A percentile compares a stretch with the other conserved stretches of the same genome.
These are phyloP conservation scores for Cercospora berteroae DNA, from an alignment of 2,329 filamentous ascomycete species.

Conservation along the genomic window DNA sequence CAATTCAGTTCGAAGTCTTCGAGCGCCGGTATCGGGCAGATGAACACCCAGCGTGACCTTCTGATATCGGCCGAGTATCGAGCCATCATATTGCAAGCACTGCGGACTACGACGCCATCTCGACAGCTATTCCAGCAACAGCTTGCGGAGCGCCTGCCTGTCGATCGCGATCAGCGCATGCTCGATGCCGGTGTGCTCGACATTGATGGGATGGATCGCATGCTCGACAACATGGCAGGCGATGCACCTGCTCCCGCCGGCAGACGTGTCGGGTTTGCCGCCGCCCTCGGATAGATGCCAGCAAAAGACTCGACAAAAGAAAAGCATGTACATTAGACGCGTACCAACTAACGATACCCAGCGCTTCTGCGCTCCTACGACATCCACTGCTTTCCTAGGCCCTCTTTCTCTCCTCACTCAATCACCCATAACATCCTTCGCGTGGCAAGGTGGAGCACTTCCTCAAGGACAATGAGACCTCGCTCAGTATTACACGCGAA, in stretches of 20 bases:
- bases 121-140: slow-evolving; percentile 36
- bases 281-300: slow-evolving; percentile 2
- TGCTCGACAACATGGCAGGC: slow-evolving; percentile 42
- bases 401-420: not conserved
- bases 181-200: slow-evolving; percentile 48
- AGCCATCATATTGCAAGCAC: slow-evolving; percentile 43
- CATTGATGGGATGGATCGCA: slow-evolving; percentile 48
- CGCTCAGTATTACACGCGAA: slow-evolving; percentile 55
- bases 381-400: not conserved
- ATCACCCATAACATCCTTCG: slow-evolving; percentile 32
- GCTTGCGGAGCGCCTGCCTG: slow-evolving; percentile 26
- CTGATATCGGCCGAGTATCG: slow-evolving; percentile 47
- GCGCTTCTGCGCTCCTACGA: slow-evolving; percentile 7
- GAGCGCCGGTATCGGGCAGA: slow-evolving; percentile 40
- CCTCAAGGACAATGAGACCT: slow-evolving; percentile 52
- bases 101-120: slow-evolving; percentile 35
- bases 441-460: slow-evolving; percentile 54
- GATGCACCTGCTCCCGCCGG: slow-evolving; percentile 29
- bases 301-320: not conserved
- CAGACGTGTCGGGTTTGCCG: slow-evolving; percentile 39
- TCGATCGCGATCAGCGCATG: slow-evolving; percentile 43
- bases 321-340: slow-evolving; percentile 4
- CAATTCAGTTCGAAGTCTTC: slow-evolving; percentile 41
- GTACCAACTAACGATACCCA: slow-evolving; percentile 11
- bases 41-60: slow-evolving; percentile 46